Base-by-base conservation (phyloP, 257 asterid species). In the Jasminum sambac region DNA sequence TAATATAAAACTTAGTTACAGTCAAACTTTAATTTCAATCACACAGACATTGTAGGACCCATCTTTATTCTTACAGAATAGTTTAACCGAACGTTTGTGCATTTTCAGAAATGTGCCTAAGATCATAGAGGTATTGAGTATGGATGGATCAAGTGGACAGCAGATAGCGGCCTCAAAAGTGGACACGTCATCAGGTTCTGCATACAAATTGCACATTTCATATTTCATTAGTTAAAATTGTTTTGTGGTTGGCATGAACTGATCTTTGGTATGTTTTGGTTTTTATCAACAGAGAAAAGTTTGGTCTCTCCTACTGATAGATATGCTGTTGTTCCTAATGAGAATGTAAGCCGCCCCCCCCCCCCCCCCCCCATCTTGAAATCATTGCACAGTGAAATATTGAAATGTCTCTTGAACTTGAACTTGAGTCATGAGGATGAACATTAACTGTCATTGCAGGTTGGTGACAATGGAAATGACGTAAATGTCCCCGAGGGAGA, bases 301-400 rank as follows among this genome's bases (percentile, higher is more conserved):
- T 83, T 82, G 96, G 86, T 86, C 65, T 85, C 97, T 19, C 99
- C 97, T 0, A 82, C 93, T n/a, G 91, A 89, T 80, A 89, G 96
- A 91, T 91, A 94, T 67, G 97, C 97, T 34, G 88, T 94, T 66
- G 99, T 94, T 43, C 99, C 99, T 16, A 83, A 78, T 72, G 95
- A 94, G 71, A 85, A 85, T 23, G 99, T 89, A 83, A 73, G 98
- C 70, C 44, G 16, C n/a, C 46, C 7, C 46, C 44, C 44, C 19
- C n/a, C 46, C 7, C 46, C 44, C 61, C 38, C 9, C 61, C 63
- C 19, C 34, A 9, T 17, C 17, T 24, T 37, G 2, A 19, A 9
- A 23, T 23, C 16, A 11, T 50, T 50, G 19, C 59, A 50, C 5
- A 0, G 26, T 5, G 3, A 65, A 4, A 3, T 16, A 36, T 42